These are phyloP conservation scores for Hypocreales sp. DNA, from an alignment of 2,329 filamentous ascomycete species.

Conservation along the genomic window DNA sequence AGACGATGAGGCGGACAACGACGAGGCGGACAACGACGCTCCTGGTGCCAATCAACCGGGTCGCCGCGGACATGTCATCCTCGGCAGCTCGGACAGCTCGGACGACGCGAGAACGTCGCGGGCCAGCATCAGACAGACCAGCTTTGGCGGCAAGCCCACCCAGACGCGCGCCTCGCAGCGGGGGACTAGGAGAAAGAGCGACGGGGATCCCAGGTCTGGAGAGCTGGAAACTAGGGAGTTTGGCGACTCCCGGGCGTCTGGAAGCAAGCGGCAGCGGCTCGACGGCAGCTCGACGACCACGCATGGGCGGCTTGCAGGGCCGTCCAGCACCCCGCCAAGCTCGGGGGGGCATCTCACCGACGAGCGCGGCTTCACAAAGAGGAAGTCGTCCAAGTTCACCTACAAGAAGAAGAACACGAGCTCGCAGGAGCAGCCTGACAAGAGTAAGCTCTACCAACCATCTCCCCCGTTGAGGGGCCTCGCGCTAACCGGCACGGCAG, in stretches of 20 bases:
- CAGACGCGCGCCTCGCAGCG: slow-evolving; percentile 1
- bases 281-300: background rate
- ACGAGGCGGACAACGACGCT: background rate
- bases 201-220: too few relatives aligned
- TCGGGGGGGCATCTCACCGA: slow-evolving; percentile 9
- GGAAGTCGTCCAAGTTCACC: slow-evolving; percentile 6
- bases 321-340: slow-evolving; percentile 3
- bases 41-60: slow-evolving; percentile 3
- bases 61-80: slow-evolving; percentile 4
- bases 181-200: slow-evolving; percentile 1
- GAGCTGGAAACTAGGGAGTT: too few relatives aligned
- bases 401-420: slow-evolving; percentile 9
- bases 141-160: slow-evolving; percentile 10
- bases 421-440: slow-evolving; percentile 9
- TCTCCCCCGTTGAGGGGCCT: too few relatives aligned
- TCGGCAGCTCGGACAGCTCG: slow-evolving; percentile 8
- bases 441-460: background rate
- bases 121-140: slow-evolving; percentile 17
- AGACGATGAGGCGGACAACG: slow-evolving; percentile 10
- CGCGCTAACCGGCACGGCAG: too few relatives aligned
- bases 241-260: too few relatives aligned
- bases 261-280: slow-evolving; percentile 3
- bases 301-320: background rate
- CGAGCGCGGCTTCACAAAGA: slow-evolving; percentile 10
- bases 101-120: slow-evolving; percentile 10